A percentile compares a stretch with the other conserved stretches of the same genome.
Evolutionary conservation across 805 yeast genomes (phyloP).

Genomic region (Wickerhamomyces ciferrii): DNA sequence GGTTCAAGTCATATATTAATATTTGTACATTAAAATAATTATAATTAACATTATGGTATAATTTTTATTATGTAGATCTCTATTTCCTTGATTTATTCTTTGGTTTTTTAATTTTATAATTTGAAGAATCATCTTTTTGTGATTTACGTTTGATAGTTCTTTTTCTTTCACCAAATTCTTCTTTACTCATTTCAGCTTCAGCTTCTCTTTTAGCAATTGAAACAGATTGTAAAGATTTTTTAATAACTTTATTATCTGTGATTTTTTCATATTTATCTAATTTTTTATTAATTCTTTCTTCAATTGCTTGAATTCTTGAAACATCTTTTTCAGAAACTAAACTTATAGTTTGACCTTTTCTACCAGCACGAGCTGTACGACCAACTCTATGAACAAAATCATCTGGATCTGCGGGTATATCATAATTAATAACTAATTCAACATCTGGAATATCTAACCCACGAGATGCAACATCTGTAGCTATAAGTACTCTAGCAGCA

Average conservation of each 20-base stretch:
- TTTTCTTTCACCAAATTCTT: slow-evolving; percentile 74
- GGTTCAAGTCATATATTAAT: neutral
- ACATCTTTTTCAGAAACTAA: slow-evolving; percentile 86
- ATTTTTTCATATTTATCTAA: slow-evolving; percentile 72
- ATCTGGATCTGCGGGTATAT: slow-evolving; percentile 93
- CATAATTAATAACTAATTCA: slow-evolving; percentile 84
- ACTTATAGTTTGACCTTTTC: slow-evolving; percentile 77
- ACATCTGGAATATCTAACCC: slow-evolving; percentile 96
- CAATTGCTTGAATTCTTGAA: slow-evolving; percentile 75
- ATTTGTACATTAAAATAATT: slow-evolving; percentile 1
- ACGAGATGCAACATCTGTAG: slow-evolving; percentile 97
- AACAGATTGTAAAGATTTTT: slow-evolving; percentile 61
- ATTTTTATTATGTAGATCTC: neutral
- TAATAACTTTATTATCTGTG: slow-evolving; percentile 72
- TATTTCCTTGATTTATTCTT: slow-evolving; percentile 1
- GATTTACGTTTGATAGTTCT: slow-evolving; percentile 40
- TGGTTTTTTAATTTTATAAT: slow-evolving; percentile 1
- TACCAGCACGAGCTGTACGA: slow-evolving; percentile 98
- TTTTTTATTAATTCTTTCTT: slow-evolving; percentile 73
- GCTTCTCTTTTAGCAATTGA: slow-evolving; percentile 88
- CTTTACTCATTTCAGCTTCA: slow-evolving; percentile 88
- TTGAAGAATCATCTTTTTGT: slow-evolving; percentile 1
- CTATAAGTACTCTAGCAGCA: slow-evolving; percentile 88
- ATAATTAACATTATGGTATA: neutral
- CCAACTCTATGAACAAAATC: slow-evolving; percentile 97